Evolutionary conservation across 257 asterid species (phyloP), one percentile per base, ranked within the genome.

Genomic region (Leonotis leonurus): DNA sequence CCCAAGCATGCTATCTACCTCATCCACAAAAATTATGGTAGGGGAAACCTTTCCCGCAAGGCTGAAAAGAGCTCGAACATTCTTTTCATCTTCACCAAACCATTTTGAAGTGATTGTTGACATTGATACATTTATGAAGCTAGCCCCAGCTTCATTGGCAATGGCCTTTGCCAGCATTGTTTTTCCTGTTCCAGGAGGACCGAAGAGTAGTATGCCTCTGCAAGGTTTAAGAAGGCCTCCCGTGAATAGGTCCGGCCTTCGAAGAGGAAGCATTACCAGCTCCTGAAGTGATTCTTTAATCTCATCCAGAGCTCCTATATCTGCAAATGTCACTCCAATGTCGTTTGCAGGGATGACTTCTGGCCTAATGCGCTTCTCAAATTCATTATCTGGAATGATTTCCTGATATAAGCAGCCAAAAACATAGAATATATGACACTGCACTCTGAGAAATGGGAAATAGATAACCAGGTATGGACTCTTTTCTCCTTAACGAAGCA

Each of bases 101-200:
- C 97, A 90, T 80, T 90, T 90, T 52, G 97, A 90, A 55, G 97
- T 87, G 74, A 90, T 90, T 41, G 95, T 87, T 8, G 97, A 90
- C 97, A 90, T 90, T 4, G 95, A 85, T 48, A 90, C 97, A 58
- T 90, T 90, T 74, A 90, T 90, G 77, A 90, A 87, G 83, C 97
- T 90, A 11, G 97, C 97, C 41, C 95, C 96, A 14, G 97, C 97
- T 76, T 90, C 97, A 56, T 80, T 85, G 65, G 97, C 96, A 53
- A 90, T 90, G 70, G 97, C 97, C 71, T 90, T 90, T 32, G 97
- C 97, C 25, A 90, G 84, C 97, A 90, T 90, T n/a, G 97, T 90
- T 70, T 90, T 90, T 39, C 97, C 97, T 1, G 97, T 90, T 56
- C 96, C 97, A 1, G 97, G 97, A 64, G 97, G 97, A 22, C 97